These are phyloP conservation scores for Pichia rugopelliculosa DNA, from an alignment of 805 yeast species.

Conservation along the genomic window DNA sequence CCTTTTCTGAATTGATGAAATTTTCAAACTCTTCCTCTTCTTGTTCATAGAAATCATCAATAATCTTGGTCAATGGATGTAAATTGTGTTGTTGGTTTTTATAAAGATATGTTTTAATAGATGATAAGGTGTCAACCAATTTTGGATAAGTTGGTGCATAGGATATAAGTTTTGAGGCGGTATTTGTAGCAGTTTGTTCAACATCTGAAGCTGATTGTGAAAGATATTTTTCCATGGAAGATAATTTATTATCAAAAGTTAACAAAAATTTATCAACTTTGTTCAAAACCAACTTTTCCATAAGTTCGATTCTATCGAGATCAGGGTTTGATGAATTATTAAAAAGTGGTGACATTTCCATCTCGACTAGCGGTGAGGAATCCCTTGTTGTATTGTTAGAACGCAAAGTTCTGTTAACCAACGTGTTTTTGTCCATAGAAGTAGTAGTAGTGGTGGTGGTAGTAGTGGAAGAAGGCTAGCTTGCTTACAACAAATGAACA, in stretches of 20 bases:
- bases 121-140: slow-evolving; percentile 20
- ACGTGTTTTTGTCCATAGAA: slow-evolving; percentile 5
- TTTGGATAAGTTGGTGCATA: slow-evolving; percentile 15
- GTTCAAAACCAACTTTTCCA: slow-evolving; percentile 24
- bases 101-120: slow-evolving; percentile 18
- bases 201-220: slow-evolving; percentile 13
- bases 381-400: not conserved
- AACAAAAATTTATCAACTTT: slow-evolving; percentile 24
- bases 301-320: slow-evolving; percentile 1
- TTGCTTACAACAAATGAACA: not conserved
- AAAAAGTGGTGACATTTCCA: not conserved
- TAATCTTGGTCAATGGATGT: slow-evolving; percentile 24
- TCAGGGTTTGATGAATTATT: not conserved
- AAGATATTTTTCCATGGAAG: slow-evolving; percentile 23
- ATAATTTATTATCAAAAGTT: slow-evolving; percentile 24
- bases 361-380: slow-evolving; percentile 1
- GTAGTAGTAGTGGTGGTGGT: not conserved
- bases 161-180: slow-evolving; percentile 7
- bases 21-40: slow-evolving; percentile 6
- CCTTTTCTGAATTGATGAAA: slow-evolving; percentile 8
- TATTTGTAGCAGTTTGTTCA: not conserved
- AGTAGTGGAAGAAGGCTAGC: too few species aligned
- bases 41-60: slow-evolving; percentile 26
- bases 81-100: slow-evolving; percentile 21
- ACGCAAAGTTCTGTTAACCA: not conserved